A percentile compares a stretch with the other conserved stretches of the same genome.
phyloP scores from a whole-genome alignment of 306 rosid genomes.

The Rosa multiflora region DNA sequence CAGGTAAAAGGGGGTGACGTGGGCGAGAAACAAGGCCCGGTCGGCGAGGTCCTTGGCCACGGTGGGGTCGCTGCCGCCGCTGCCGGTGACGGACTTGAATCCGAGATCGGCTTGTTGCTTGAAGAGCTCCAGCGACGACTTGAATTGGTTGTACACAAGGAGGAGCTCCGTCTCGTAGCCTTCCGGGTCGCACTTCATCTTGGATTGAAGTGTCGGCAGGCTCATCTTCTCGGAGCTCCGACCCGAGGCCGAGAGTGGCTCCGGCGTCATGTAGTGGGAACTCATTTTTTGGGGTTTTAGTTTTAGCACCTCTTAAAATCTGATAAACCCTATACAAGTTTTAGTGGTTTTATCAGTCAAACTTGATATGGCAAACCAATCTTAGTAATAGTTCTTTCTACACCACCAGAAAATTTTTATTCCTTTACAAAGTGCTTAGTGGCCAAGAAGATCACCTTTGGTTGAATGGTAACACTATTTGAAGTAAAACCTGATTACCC shows the following conservation, averaged over 20 bases:
- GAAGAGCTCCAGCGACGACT: constrained; percentile 67
- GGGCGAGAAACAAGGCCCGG: constrained; percentile 65
- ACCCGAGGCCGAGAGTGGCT: constrained; percentile 43
- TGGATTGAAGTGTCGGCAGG: constrained; percentile 61
- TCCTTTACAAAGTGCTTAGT: too few species aligned
- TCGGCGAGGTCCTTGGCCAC: constrained; percentile 81
- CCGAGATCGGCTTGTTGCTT: constrained; percentile 63
- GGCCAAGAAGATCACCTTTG: too few species aligned
- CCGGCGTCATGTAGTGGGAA: constrained; percentile 21
- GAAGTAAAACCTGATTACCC: too few species aligned
- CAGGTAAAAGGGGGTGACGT: constrained; percentile 63
- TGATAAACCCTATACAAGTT: background rate
- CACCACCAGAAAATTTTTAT: too few species aligned
- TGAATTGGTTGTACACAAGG: constrained; percentile 60
- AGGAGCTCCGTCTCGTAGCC: constrained; percentile 74
- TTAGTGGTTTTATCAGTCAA: background rate
- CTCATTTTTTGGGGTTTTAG: background rate
- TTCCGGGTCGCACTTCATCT: constrained; percentile 87
- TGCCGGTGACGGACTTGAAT: constrained; percentile 69
- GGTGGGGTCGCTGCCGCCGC: constrained; percentile 53
- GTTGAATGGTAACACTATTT: too few species aligned
- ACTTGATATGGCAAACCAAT: too few species aligned
- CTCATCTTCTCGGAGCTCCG: constrained; percentile 65
- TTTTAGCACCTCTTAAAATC: background rate
- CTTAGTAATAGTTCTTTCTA: too few species aligned